Evolutionary conservation across 768 basidiomycete genomes (phyloP).

Genomic region (Hericium erinaceus): DNA sequence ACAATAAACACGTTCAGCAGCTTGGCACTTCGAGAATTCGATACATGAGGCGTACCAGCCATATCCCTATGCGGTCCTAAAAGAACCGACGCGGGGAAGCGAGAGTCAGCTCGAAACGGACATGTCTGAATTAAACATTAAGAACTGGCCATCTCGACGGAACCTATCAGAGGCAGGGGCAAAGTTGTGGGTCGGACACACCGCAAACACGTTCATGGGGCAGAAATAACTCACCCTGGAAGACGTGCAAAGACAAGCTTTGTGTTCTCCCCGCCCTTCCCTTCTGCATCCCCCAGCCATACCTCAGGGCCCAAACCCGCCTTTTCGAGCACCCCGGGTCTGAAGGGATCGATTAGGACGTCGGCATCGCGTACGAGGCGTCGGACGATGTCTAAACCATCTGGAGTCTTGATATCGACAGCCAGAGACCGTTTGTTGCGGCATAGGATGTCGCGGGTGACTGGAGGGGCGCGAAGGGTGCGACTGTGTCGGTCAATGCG

Average conservation of each 20-base stretch:
- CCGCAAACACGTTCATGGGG: constrained; percentile 1
- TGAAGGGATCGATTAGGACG: constrained; percentile 74
- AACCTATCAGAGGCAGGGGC: neutral
- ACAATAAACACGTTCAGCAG: neutral
- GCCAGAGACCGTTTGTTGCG: constrained; percentile 71
- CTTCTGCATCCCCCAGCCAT: constrained; percentile 42
- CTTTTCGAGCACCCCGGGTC: constrained; percentile 75
- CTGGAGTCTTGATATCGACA: constrained; percentile 53
- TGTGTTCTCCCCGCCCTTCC: constrained; percentile 43
- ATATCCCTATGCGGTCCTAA: constrained; percentile 63
- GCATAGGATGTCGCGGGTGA: constrained; percentile 41
- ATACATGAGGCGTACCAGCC: constrained; percentile 46
- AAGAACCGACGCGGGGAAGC: neutral
- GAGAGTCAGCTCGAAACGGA: neutral
- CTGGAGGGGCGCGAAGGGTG: constrained; percentile 17
- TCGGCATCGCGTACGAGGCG: constrained; percentile 60
- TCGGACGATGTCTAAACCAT: constrained; percentile 46
- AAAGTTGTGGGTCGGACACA: neutral
- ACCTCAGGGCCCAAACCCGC: constrained; percentile 69
- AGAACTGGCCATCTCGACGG: neutral
- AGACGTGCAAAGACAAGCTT: constrained; percentile 67
- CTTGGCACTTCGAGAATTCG: neutral
- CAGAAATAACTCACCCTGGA: constrained; percentile 43
- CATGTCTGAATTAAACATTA: neutral
- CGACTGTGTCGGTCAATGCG: constrained; percentile 58